These are phyloP conservation scores for Dovyalis caffra DNA, from an alignment of 345 rosid genomes.

Conservation along the genomic window DNA sequence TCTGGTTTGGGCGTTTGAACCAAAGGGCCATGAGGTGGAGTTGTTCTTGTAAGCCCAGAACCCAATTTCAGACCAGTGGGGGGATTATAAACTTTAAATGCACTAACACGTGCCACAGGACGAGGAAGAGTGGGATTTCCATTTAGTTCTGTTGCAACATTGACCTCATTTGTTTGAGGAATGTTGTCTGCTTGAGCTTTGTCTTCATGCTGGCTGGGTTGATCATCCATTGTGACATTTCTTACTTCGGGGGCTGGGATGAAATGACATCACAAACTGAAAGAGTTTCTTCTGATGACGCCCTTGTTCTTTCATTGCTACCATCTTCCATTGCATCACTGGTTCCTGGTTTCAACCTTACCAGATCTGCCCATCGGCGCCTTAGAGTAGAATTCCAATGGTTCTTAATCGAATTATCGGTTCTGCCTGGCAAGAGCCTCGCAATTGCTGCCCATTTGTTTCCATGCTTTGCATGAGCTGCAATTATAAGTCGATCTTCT, in stretches of 20 bases:
- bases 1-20: slow-evolving; percentile 53
- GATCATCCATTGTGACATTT: slow-evolving; percentile 27
- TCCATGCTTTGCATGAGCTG: slow-evolving; percentile 69
- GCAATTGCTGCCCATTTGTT: slow-evolving; percentile 96
- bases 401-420: slow-evolving; percentile 88
- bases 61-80: slow-evolving; percentile 30
- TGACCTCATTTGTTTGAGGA: slow-evolving; percentile 24
- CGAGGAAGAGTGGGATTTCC: slow-evolving; percentile 32
- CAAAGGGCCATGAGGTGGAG: slow-evolving; percentile 51
- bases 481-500: slow-evolving; percentile 70
- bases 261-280: slow-evolving; percentile 42
- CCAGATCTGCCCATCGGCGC: slow-evolving; percentile 45
- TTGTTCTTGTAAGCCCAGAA: slow-evolving; percentile 27
- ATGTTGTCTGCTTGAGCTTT: slow-evolving; percentile 5
- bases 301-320: slow-evolving; percentile 42
- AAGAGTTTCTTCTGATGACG: slow-evolving; percentile 45
- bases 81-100: slow-evolving; percentile 63
- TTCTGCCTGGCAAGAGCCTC: slow-evolving; percentile 73
- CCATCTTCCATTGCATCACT: slow-evolving; percentile 31
- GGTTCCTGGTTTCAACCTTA: slow-evolving; percentile 24
- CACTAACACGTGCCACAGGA: slow-evolving; percentile 66
- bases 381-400: slow-evolving; percentile 89
- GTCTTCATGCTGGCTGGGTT: slow-evolving; percentile 26
- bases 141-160: slow-evolving; percentile 23
- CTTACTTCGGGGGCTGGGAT: slow-evolving; percentile 21